A percentile compares a stretch with the other conserved stretches of the same genome.
Conservation (phyloP, 148 eudicot genomes). For the Polygonum maritimum region DNA sequence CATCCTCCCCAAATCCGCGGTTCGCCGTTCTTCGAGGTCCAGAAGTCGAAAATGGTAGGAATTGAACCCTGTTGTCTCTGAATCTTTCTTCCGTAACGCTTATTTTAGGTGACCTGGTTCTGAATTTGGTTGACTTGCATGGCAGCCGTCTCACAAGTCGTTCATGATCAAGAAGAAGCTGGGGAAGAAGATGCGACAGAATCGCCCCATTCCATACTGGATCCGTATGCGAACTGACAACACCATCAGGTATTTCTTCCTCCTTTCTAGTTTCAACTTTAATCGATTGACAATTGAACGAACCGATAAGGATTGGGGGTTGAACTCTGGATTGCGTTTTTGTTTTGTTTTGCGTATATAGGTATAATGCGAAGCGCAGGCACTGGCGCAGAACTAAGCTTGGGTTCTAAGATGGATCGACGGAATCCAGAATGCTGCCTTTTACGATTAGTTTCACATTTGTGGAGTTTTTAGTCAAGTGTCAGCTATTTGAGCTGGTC, state of each 20-base stretch:
- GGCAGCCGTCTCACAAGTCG: constrained; percentile 79
- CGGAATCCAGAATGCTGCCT: neutral
- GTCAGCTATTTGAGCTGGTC: neutral
- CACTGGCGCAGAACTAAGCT: constrained; percentile 70
- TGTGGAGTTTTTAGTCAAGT: neutral
- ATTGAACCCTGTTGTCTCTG: neutral
- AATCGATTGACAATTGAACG: neutral
- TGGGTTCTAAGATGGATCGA: constrained; percentile 33
- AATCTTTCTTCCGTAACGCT: neutral
- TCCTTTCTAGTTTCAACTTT: neutral
- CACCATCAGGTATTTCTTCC: constrained; percentile 46
- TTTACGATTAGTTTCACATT: neutral
- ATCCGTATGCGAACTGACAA: constrained; percentile 81
- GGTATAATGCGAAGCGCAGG: constrained; percentile 68
- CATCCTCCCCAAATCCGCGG: neutral
- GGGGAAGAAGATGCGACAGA: constrained; percentile 92
- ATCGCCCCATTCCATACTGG: constrained; percentile 86
- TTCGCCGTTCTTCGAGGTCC: neutral
- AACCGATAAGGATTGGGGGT: neutral
- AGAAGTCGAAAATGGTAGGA: constrained; percentile 2
- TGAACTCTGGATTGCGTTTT: neutral
- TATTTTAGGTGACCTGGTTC: neutral
- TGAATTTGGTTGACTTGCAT: neutral
- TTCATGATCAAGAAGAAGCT: constrained; percentile 85
- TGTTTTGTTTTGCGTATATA: neutral